Evolutionary conservation across 108 stramenopile species (phyloP).

Genomic region (Pseudonitzschia multistriata): DNA sequence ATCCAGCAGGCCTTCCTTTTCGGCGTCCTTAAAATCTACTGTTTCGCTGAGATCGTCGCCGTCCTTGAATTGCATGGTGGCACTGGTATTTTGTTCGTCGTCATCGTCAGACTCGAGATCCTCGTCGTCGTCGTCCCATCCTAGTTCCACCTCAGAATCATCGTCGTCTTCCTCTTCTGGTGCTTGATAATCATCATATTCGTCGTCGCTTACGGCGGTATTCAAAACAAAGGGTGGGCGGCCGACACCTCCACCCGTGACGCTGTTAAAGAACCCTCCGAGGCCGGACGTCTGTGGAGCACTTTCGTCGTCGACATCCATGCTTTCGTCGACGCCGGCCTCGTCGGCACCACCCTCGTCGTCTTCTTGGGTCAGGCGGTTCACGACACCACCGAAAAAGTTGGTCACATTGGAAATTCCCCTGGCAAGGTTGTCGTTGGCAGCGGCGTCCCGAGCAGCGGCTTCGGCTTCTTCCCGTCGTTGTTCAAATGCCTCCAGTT

Average conservation of each 20-base stretch:
- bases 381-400: conserved; percentile 60
- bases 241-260: conserved; percentile 13
- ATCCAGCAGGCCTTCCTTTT: conserved; percentile 43
- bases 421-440: not conserved
- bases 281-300: not conserved
- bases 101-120: conserved; percentile 42
- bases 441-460: not conserved
- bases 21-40: conserved; percentile 51
- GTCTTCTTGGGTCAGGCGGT: conserved; percentile 33
- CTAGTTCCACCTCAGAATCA: not conserved
- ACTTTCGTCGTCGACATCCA: conserved; percentile 7
- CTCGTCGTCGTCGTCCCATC: not conserved
- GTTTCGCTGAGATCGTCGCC: conserved; percentile 27
- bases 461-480: not conserved
- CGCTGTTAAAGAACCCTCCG: conserved; percentile 26
- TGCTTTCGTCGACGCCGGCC: conserved; percentile 22
- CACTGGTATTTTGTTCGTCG: conserved; percentile 4
- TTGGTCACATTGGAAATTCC: conserved; percentile 26
- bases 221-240: conserved; percentile 77
- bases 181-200: conserved; percentile 32
- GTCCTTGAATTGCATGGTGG: conserved; percentile 25
- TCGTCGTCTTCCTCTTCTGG: not conserved
- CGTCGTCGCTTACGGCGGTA: conserved; percentile 56
- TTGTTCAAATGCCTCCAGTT: conserved; percentile 18
- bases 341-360: not conserved